A percentile compares a stretch with the other conserved stretches of the same genome.
These are phyloP conservation scores for Eucalyptus cladocalyx DNA, from an alignment of 345 rosid genomes.

Conservation along the genomic window DNA sequence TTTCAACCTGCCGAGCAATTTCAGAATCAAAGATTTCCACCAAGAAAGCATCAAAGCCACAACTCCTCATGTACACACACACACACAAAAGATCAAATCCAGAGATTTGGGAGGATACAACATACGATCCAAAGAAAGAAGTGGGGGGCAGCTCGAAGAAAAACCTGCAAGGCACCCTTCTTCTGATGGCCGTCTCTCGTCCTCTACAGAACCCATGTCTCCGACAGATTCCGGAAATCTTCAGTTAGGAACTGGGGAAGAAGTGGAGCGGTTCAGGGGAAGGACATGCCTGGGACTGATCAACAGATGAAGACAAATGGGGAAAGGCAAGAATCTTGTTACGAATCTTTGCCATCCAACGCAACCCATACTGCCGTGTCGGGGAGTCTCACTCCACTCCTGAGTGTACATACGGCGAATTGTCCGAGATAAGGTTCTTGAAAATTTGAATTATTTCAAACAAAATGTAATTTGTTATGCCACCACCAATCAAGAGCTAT, in stretches of 20 bases:
- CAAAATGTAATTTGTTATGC: not conserved
- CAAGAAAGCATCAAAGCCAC: not conserved
- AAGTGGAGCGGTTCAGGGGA: not conserved
- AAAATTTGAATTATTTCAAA: not conserved
- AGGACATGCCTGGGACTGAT: not conserved
- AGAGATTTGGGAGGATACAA: not conserved
- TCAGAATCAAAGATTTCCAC: not conserved
- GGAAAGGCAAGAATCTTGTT: not conserved
- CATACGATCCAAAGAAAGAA: not conserved
- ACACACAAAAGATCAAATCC: not conserved
- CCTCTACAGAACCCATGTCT: not conserved
- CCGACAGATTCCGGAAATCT: not conserved
- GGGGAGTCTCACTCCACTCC: not conserved
- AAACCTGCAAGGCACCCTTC: not conserved
- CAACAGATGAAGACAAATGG: not conserved
- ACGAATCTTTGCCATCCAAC: not conserved
- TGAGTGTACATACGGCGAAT: not conserved
- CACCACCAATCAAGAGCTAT: not conserved
- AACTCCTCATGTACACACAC: not conserved
- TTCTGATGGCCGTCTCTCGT: not conserved
- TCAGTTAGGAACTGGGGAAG: not conserved
- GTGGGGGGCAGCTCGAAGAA: not conserved
- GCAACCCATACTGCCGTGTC: not conserved
- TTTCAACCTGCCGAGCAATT: not conserved
- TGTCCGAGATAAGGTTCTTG: not conserved